phyloP scores from a whole-genome alignment of 768 basidiomycete species.

The Rhodocollybia butyracea region DNA sequence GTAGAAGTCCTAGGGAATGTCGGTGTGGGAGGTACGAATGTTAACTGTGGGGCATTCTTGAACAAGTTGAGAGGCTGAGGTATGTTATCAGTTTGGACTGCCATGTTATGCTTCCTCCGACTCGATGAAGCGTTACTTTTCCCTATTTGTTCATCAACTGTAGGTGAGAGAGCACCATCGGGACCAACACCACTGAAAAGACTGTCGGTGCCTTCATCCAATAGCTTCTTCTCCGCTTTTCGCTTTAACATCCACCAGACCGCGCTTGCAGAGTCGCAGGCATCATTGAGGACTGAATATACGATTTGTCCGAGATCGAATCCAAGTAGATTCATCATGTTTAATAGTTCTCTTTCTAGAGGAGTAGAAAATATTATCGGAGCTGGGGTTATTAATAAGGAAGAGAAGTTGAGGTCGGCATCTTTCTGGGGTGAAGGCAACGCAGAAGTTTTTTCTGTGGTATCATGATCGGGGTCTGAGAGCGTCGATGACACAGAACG shows the following conservation, averaged over 20 bases:
- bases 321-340: slow-evolving; percentile 69
- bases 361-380: slow-evolving; percentile 87
- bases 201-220: slow-evolving; percentile 26
- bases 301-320: slow-evolving; percentile 93
- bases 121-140: slow-evolving; percentile 18
- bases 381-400: slow-evolving; percentile 59
- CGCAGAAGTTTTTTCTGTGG: slow-evolving; percentile 41
- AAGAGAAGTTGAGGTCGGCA: slow-evolving; percentile 55
- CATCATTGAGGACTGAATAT: slow-evolving; percentile 89
- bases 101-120: slow-evolving; percentile 17
- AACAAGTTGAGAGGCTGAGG: slow-evolving; percentile 26
- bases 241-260: slow-evolving; percentile 96
- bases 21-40: slow-evolving; percentile 78
- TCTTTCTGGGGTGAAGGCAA: slow-evolving; percentile 29
- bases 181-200: not conserved
- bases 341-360: slow-evolving; percentile 77
- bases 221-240: slow-evolving; percentile 62
- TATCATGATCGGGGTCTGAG: slow-evolving; percentile 44
- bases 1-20: slow-evolving; percentile 47
- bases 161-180: slow-evolving; percentile 10
- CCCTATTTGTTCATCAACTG: slow-evolving; percentile 15
- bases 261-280: slow-evolving; percentile 89
- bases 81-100: slow-evolving; percentile 27
- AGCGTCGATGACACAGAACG: slow-evolving; percentile 90
- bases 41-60: slow-evolving; percentile 54